A percentile compares a stretch with the other conserved stretches of the same genome.
These are phyloP conservation scores for Penicillium cinerascens DNA, from an alignment of 495 filamentous ascomycete genomes.

Conservation along the genomic window DNA sequence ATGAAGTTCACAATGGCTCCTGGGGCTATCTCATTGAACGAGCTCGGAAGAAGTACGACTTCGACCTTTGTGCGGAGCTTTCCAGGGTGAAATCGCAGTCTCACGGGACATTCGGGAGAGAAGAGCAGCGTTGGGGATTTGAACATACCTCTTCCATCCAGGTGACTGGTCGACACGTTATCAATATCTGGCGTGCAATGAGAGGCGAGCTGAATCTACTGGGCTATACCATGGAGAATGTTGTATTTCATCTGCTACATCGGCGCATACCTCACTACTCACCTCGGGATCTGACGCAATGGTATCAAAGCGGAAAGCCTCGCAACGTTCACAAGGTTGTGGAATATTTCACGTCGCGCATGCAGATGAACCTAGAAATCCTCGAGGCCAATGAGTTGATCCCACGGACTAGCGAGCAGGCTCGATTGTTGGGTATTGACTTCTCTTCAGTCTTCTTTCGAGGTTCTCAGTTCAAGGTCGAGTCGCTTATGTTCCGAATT, in stretches of 20 bases:
- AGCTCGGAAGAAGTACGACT: slow-evolving; percentile 81
- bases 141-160: slow-evolving; percentile 82
- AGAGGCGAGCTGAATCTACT: slow-evolving; percentile 81
- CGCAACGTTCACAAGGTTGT: slow-evolving; percentile 70
- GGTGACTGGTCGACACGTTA: slow-evolving; percentile 88
- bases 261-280: slow-evolving; percentile 88
- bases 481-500: slow-evolving; percentile 97
- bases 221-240: slow-evolving; percentile 96
- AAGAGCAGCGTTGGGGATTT: slow-evolving; percentile 87
- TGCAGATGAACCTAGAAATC: slow-evolving; percentile 84
- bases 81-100: slow-evolving; percentile 82
- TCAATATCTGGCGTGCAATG: slow-evolving; percentile 98
- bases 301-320: slow-evolving; percentile 68
- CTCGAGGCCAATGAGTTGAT: slow-evolving; percentile 88
- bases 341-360: slow-evolving; percentile 71
- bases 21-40: slow-evolving; percentile 97
- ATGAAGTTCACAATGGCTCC: slow-evolving; percentile 87
- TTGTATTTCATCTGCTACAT: slow-evolving; percentile 88
- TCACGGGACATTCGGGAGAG: slow-evolving; percentile 77
- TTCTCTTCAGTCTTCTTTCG: slow-evolving; percentile 93
- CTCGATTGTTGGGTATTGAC: slow-evolving; percentile 87
- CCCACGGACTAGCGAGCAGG: slow-evolving; percentile 88
- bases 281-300: slow-evolving; percentile 70
- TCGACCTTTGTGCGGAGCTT: slow-evolving; percentile 84
- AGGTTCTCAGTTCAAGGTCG: slow-evolving; percentile 96